Conservation (phyloP, 164 flowering plant species). For the Dillenia turbinata region DNA sequence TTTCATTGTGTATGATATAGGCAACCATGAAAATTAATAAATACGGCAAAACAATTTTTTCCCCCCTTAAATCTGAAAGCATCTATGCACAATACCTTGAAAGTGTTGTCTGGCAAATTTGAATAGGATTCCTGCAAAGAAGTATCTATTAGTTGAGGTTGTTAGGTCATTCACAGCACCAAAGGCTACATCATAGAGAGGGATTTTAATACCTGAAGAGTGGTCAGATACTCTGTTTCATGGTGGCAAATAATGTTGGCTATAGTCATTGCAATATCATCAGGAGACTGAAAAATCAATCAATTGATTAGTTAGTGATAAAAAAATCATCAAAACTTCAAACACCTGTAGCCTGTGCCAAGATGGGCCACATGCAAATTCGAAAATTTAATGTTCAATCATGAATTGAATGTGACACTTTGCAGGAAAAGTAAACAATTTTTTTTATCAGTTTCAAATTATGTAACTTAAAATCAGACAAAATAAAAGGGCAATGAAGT, state of each 20-base stretch:
- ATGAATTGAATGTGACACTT: no score
- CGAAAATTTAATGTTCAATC: no score
- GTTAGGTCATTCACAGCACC: neutral
- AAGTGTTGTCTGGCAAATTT: slow-evolving; percentile 89
- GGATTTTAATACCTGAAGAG: slow-evolving; percentile 62
- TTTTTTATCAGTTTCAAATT: no score
- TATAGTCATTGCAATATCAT: slow-evolving; percentile 65
- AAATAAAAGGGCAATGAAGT: no score
- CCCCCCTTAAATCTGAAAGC: no score
- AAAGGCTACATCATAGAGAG: neutral
- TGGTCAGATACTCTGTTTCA: slow-evolving; percentile 81
- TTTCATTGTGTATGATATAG: no score
- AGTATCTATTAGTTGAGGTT: slow-evolving; percentile 20
- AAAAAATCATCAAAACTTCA: neutral
- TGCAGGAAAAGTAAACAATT: no score
- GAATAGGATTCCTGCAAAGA: slow-evolving; percentile 72
- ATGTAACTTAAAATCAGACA: no score
- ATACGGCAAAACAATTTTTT: no score
- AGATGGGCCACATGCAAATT: no score
- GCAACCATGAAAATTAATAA: no score
- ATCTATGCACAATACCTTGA: slow-evolving; percentile 55
- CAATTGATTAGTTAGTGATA: neutral
- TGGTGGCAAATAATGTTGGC: slow-evolving; percentile 81
- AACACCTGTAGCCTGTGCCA: neutral
- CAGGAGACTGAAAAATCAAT: slow-evolving; percentile 61